These are phyloP conservation scores for Ochetophila trinervis DNA, from an alignment of 306 rosid species.

Conservation along the genomic window DNA sequence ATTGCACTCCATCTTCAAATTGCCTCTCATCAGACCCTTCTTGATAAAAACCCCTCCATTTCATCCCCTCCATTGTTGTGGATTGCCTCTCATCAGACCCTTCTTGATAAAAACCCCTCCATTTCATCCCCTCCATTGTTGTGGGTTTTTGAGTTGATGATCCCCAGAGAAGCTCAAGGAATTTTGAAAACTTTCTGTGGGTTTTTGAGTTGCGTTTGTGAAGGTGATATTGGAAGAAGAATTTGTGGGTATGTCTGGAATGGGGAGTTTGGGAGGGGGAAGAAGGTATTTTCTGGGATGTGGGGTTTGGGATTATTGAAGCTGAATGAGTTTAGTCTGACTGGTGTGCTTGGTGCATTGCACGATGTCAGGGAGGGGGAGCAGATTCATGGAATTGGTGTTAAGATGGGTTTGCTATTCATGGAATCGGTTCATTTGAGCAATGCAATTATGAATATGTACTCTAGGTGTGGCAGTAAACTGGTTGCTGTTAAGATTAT, in stretches of 20 bases:
- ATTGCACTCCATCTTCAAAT: too few species aligned
- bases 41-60: too few species aligned
- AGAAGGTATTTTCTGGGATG: neutral
- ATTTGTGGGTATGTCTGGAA: constrained; percentile 23
- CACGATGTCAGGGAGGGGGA: constrained; percentile 15
- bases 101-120: too few species aligned
- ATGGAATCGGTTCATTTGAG: constrained; percentile 11
- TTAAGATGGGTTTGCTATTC: constrained; percentile 17
- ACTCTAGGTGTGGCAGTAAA: constrained; percentile 3
- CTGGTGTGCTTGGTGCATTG: constrained; percentile 19
- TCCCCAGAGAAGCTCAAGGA: too few species aligned
- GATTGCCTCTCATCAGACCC: too few species aligned
- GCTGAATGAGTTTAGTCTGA: constrained; percentile 24
- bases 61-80: too few species aligned
- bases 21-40: too few species aligned
- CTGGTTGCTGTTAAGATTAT: constrained; percentile 9
- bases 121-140: too few species aligned
- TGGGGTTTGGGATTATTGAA: constrained; percentile 14
- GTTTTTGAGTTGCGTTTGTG: too few species aligned
- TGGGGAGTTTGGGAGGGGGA: constrained; percentile 16
- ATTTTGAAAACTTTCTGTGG: too few species aligned
- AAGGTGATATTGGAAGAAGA: too few species aligned
- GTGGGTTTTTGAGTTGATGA: too few species aligned
- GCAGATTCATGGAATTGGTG: constrained; percentile 17
- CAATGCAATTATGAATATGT: constrained; percentile 11